These are phyloP conservation scores for Trichosporon inkin DNA, from an alignment of 1,284 basidiomycete species.

Conservation along the genomic window DNA sequence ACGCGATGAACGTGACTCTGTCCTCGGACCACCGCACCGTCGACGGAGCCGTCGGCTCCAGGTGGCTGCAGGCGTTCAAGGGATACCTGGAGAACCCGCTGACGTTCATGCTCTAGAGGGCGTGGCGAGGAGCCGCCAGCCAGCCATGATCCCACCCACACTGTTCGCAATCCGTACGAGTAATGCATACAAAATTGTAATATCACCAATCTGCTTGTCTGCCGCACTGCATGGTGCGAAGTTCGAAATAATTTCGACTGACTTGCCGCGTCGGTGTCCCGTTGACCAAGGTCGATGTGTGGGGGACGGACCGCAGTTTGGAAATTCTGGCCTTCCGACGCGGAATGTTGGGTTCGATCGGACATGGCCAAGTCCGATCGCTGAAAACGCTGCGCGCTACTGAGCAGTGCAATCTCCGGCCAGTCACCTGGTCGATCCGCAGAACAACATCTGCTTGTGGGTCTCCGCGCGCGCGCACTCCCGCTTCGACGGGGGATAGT, in stretches of 20 bases:
- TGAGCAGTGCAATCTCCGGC: too few species aligned
- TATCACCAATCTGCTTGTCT: not conserved
- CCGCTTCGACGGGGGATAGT: too few species aligned
- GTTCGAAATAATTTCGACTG: not conserved
- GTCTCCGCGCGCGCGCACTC: too few species aligned
- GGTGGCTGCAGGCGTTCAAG: slow-evolving; percentile 91
- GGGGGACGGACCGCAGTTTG: not conserved
- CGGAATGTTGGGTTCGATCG: not conserved
- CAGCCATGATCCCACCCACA: not conserved
- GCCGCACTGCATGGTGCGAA: not conserved
- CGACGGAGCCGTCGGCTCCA: slow-evolving; percentile 85
- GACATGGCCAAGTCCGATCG: slow-evolving; percentile 7
- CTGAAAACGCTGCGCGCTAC: not conserved
- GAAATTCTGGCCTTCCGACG: not conserved
- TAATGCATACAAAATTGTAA: slow-evolving; percentile 6
- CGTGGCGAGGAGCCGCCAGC: not conserved
- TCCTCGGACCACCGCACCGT: slow-evolving; percentile 94
- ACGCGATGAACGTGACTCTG: slow-evolving; percentile 94
- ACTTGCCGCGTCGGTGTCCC: not conserved
- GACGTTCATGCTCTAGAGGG: slow-evolving; percentile 73
- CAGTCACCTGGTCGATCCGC: too few species aligned
- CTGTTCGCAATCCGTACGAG: not conserved
- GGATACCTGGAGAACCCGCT: slow-evolving; percentile 95
- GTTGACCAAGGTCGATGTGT: not conserved
- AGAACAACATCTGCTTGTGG: too few species aligned